Conservation (phyloP, 805 yeast genomes). For the Metschnikowia hibisci region DNA sequence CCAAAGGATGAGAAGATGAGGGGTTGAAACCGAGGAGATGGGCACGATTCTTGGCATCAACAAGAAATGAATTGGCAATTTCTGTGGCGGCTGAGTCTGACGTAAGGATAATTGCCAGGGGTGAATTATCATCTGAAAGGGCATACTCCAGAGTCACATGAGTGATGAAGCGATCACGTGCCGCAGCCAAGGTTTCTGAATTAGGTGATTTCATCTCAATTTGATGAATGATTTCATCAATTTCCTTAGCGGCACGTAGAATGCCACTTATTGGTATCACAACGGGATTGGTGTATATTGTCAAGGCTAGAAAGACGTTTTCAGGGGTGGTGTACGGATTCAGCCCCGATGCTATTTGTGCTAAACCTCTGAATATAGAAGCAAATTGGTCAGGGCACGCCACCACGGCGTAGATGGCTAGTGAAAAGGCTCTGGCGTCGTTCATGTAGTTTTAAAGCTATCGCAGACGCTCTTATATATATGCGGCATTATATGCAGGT, state of each 20-base stretch:
- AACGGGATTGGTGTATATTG: slow-evolving; percentile 12
- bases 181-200: too few relatives aligned
- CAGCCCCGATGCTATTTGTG: slow-evolving; percentile 2
- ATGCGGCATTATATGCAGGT: too few relatives aligned
- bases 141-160: not conserved
- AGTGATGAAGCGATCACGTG: not conserved
- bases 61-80: not conserved
- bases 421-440: slow-evolving; percentile 13
- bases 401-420: slow-evolving; percentile 6
- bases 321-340: slow-evolving; percentile 7
- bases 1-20: not conserved
- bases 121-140: not conserved
- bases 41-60: not conserved
- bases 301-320: slow-evolving; percentile 10
- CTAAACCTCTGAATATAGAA: slow-evolving; percentile 5
- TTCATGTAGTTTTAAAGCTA: not conserved
- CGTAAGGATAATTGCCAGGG: not conserved
- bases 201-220: too few relatives aligned
- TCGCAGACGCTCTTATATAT: too few relatives aligned
- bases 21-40: not conserved
- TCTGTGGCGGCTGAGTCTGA: not conserved
- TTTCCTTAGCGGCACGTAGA: not conserved
- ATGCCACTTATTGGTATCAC: slow-evolving; percentile 2
- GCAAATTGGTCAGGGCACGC: slow-evolving; percentile 6
- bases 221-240: too few relatives aligned